A percentile compares a stretch with the other conserved stretches of the same genome.
These are phyloP conservation scores for Phytophthora boehmeriae DNA, from an alignment of 352 stramenopile species.

Conservation along the genomic window DNA sequence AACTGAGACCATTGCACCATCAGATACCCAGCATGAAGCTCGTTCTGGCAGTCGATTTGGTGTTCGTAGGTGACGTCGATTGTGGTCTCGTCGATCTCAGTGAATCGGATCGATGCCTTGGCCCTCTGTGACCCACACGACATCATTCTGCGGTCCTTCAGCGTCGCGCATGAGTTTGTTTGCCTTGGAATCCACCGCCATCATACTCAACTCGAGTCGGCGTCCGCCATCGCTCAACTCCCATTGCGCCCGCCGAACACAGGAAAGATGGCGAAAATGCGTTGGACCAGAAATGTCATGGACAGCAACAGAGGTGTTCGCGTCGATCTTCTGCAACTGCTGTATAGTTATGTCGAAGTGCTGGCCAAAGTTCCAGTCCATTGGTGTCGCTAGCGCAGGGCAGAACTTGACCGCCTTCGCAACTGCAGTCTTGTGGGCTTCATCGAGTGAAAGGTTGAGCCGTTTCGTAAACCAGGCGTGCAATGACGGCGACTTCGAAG, in stretches of 20 bases:
- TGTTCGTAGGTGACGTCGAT: constrained; percentile 38
- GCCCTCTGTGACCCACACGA: constrained; percentile 30
- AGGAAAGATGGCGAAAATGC: constrained; percentile 8
- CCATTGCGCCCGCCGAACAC: constrained; percentile 9
- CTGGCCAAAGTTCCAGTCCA: constrained; percentile 23
- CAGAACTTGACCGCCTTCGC: constrained; percentile 15
- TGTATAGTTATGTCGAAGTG: constrained; percentile 8
- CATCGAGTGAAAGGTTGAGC: background rate
- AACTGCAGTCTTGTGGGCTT: constrained; percentile 6
- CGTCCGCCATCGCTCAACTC: constrained; percentile 3
- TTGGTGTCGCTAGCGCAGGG: constrained; percentile 11
- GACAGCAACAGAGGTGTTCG: constrained; percentile 15
- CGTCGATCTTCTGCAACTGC: constrained; percentile 24
- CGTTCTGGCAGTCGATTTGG: constrained; percentile 26
- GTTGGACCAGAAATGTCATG: constrained; percentile 15
- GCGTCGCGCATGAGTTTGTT: constrained; percentile 28
- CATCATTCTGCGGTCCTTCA: background rate
- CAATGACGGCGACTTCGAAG: no score
- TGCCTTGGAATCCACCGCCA: constrained; percentile 22
- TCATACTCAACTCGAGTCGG: constrained; percentile 14
- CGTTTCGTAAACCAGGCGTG: constrained; percentile 5
- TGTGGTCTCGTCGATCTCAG: constrained; percentile 19
- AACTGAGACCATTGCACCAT: constrained; percentile 52
- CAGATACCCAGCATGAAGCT: constrained; percentile 40
- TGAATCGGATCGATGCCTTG: constrained; percentile 21